These are phyloP conservation scores for Angomonas deanei DNA, from an alignment of 208 protist genomes.

Conservation along the genomic window DNA sequence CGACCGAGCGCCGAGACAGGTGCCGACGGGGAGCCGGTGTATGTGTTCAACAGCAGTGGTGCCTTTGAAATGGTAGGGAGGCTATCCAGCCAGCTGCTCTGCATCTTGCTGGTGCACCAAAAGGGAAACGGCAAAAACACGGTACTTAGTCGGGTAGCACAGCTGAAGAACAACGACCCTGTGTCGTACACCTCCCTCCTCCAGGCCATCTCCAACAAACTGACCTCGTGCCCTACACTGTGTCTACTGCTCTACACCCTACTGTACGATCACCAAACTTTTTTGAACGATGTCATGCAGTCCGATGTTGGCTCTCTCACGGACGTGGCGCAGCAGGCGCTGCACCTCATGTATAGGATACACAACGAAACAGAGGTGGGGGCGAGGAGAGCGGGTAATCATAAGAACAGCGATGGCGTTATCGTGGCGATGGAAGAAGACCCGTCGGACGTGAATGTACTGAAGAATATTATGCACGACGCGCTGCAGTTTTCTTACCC, in stretches of 20 bases:
- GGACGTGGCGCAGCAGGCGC: conserved; percentile 34
- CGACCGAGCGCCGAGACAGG: not conserved
- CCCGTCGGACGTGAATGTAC: conserved; percentile 16
- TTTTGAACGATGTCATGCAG: conserved; percentile 36
- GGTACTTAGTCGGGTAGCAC: conserved; percentile 36
- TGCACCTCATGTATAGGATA: conserved; percentile 37
- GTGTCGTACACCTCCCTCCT: conserved; percentile 43
- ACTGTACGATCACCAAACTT: conserved; percentile 59
- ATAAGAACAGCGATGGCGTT: not conserved
- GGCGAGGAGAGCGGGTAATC: not conserved
- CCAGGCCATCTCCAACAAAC: conserved; percentile 18
- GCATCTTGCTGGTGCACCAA: conserved; percentile 55
- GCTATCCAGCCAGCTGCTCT: conserved; percentile 36
- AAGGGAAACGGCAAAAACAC: conserved; percentile 56
- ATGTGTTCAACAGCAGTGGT: not conserved
- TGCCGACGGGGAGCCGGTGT: not conserved
- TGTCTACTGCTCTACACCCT: conserved; percentile 70
- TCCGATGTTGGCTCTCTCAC: conserved; percentile 28
- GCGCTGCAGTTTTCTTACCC: conserved; percentile 56
- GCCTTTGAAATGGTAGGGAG: not conserved
- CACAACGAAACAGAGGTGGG: conserved; percentile 8
- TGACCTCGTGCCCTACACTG: conserved; percentile 42
- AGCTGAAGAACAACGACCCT: conserved; percentile 16
- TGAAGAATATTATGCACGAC: conserved; percentile 29
- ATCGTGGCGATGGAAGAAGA: conserved; percentile 7